phyloP scores from a whole-genome alignment of 1,284 basidiomycete species.

The Leucoagaricus sp. region DNA sequence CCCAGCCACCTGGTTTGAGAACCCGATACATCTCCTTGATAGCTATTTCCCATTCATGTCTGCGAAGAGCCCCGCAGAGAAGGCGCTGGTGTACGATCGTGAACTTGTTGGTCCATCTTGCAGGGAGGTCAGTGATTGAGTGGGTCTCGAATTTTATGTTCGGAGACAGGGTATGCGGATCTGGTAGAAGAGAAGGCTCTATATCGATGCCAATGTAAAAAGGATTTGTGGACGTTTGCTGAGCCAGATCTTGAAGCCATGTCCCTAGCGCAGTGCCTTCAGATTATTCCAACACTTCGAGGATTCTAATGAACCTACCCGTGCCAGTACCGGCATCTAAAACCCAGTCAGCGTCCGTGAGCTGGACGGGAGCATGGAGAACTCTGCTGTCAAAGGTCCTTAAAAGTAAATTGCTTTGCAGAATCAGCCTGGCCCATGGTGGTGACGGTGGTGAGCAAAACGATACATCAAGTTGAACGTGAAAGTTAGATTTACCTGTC shows the following conservation, averaged over 20 bases:
- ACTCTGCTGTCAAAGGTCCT: not conserved
- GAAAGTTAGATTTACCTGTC: not conserved
- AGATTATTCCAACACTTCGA: no score
- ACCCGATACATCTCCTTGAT: conserved; percentile 10
- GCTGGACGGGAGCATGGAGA: conserved; percentile 1
- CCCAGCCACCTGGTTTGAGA: conserved; percentile 15
- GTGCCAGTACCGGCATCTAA: conserved; percentile 1
- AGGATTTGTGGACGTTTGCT: not conserved
- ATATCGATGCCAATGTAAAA: conserved; percentile 4
- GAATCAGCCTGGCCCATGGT: no score
- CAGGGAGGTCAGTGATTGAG: not conserved
- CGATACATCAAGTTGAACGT: no score
- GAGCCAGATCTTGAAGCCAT: conserved; percentile 5
- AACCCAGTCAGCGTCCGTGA: conserved; percentile 6
- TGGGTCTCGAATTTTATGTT: conserved; percentile 2
- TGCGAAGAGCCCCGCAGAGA: conserved; percentile 2
- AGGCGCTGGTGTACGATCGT: conserved; percentile 14
- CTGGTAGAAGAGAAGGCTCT: not conserved
- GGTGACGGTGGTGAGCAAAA: not conserved
- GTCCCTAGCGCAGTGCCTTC: no score
- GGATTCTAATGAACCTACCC: not conserved
- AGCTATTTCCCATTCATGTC: conserved; percentile 13
- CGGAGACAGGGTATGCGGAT: not conserved
- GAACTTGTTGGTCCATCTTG: conserved; percentile 10
- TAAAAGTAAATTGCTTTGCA: conserved; percentile 1